Percentiles rank a stretch among this genome's conserved stretches.
phyloP scores from a whole-genome alignment of 768 basidiomycete genomes.

The Clitopilus passeckerianus region DNA sequence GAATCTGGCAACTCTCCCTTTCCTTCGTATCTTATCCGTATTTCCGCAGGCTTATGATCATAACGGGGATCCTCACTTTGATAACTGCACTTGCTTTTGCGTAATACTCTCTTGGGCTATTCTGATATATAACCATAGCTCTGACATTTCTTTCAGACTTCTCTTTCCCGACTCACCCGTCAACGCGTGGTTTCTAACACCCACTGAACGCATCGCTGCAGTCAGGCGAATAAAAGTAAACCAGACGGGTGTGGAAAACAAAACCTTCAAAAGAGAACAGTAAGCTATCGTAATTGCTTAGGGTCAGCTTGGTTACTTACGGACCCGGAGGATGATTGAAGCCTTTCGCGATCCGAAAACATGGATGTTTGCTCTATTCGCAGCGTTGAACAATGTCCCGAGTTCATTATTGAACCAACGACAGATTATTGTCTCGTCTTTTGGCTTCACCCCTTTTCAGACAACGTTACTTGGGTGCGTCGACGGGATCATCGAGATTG shows the following conservation, averaged over 20 bases:
- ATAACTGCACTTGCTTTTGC: conserved; percentile 36
- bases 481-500: conserved; percentile 58
- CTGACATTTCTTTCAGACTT: conserved; percentile 32
- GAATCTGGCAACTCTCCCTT: not conserved
- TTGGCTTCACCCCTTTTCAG: conserved; percentile 59
- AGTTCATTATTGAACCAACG: conserved; percentile 63
- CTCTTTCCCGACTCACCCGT: conserved; percentile 75
- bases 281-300: conserved; percentile 24
- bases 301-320: not conserved
- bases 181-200: conserved; percentile 69
- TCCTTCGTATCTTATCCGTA: no score
- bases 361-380: conserved; percentile 71
- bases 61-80: conserved; percentile 59
- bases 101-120: not conserved
- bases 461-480: conserved; percentile 69
- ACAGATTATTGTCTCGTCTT: conserved; percentile 57
- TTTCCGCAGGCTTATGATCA: conserved; percentile 56
- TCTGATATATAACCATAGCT: not conserved
- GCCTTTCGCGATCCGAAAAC: conserved; percentile 66
- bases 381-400: conserved; percentile 55
- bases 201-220: conserved; percentile 57
- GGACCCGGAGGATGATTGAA: conserved; percentile 54
- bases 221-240: conserved; percentile 59
- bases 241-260: conserved; percentile 77
- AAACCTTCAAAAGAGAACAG: conserved; percentile 78